Evolutionary conservation across 108 stramenopile species (phyloP), one percentile per base, ranked within the genome.

Genomic region (Nitzschia sp.): DNA sequence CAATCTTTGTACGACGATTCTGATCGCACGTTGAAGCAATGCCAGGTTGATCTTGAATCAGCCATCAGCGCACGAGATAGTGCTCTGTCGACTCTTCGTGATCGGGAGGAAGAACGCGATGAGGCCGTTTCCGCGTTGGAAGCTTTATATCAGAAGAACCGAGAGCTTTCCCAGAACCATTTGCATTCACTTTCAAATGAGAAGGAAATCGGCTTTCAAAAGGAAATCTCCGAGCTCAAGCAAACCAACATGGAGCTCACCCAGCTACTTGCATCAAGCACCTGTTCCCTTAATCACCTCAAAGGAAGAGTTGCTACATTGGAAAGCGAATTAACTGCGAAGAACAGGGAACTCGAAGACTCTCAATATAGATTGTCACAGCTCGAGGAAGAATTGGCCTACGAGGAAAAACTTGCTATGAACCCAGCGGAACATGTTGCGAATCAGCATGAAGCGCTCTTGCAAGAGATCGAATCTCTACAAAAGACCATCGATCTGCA

Each of bases 211-310:
- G 22, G 50, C 21, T 33, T 69, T 47, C 5, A 23, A 9, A 48
- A 54, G 19, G 56, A 76, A 38, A 28, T 78, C 2, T 52, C 48
- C 27, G 54, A 68, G 5, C 68, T 84, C 41, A 65, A 71, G 53
- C 19, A 48, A 8, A 80, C 88, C 64, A 82, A 84, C 29, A 26
- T 68, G 8, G 88, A 91, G 26, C 54, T 91, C 38, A 86, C 75
- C 56, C 63, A 70, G 53, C 84, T 90, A 30, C 76, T 91, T 21
- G 57, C 73, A 31, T 76, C 68, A 41, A 61, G 85, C 21, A 90
- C 86, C 44, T 78, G 67, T 9, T 78, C 79, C 21, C 85, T 85
- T 25, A 77, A 81, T n/a, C 83, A 86, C 66, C 84, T 85, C 33
- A 73, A 88, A 30, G 45, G 68, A 30, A 70, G 17, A 26, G 68